Base-by-base conservation (phyloP, 257 asterid species). In the Nicotiana noctiflora region DNA sequence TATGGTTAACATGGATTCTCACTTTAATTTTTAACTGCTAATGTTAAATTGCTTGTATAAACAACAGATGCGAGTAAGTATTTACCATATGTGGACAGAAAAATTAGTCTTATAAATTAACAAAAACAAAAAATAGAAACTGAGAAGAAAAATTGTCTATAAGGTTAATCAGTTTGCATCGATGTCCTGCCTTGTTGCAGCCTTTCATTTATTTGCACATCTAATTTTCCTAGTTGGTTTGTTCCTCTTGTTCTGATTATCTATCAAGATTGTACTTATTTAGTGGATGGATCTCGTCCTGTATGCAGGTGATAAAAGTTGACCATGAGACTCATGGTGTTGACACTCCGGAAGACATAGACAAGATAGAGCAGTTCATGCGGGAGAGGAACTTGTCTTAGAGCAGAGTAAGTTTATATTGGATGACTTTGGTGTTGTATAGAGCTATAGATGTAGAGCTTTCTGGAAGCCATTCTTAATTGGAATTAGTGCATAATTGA, bases 261-360 rank as follows among this genome's bases (percentile, higher is more conserved):
- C 5, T 1, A 21, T 70, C 21, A 0, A 46, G 21, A 6, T 7
- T 40, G 32, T 12, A 46, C 13, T 23, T 13, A 72, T 13, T 21
- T 49, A 0, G 2, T 72, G 61, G 0, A 49, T 46, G 44, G 23
- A 49, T 72, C 40, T 46, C 0, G 0, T 49, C 61, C 44, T 14
- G 60, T 23, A 49, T 56, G 64, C 88, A 90, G 93, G 97, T 90
- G 83, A 93, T 93, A 80, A 91, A 89, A 85, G 97, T 93, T 23
- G 92, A 91, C 76, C 90, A 91, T 29, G 97, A 91, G 31, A 85
- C 91, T 63, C 96, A 91, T 37, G 96, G 97, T 18, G 92, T 91
- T 62, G 97, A 93, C 82, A 86, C 87, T 82, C 90, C 92, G 0
- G 97, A 89, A 84, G 97, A 93, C 49, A 88, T 90, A 56, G 92